Evolutionary conservation across 2,329 filamentous ascomycete genomes (phyloP), one percentile per base, ranked within the genome.

Genomic region (Claviceps citrina): DNA sequence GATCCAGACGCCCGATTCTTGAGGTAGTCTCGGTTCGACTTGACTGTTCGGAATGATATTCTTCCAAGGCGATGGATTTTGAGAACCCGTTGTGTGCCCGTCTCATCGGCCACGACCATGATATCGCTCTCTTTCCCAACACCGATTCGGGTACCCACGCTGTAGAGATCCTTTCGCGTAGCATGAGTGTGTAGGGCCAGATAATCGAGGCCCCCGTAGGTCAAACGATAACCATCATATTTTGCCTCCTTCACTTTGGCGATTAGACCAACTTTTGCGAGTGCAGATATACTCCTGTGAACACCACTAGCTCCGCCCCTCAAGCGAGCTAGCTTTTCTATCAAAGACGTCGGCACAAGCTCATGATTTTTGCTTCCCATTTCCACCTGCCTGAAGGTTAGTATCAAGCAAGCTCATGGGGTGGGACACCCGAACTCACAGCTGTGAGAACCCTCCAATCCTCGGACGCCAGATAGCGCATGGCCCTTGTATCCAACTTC

Each of bases 121-220:
- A 98, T 96, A 56, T 98, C 91, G 50, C 84, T 93, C 64, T 98
- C 91, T 60, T 98, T 98, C 40, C 91, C 91, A 3, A 96, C 87
- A 36, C 93, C 91, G 48, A 98, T 84, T 54, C 93, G 83, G 59
- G 82, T 91, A 39, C 91, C 91, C 4, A 96, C 84, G 49, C 84
- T 93, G 71, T 93, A 96, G 31, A 96, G 73, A 41, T 73, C 74
- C 50, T 81, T 80, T 47, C 77, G 71, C 51, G 83, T 81, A 43
- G 87, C 80, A 58, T 96, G 81, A 0, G 85, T 78, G 63, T 96
- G 86, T 40, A 98, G 71, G 13, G 91, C 85, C n/a, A 98, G 78
- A 61, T 98, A 98, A 65, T 98, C 91, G 36, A 96, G 77, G 2
- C 91, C 91, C 52, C 91, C 91, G 58, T 98, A 98, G 6, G 89